Base-by-base conservation (phyloP, 345 rosid genomes). In the Conringia planisiliqua region DNA sequence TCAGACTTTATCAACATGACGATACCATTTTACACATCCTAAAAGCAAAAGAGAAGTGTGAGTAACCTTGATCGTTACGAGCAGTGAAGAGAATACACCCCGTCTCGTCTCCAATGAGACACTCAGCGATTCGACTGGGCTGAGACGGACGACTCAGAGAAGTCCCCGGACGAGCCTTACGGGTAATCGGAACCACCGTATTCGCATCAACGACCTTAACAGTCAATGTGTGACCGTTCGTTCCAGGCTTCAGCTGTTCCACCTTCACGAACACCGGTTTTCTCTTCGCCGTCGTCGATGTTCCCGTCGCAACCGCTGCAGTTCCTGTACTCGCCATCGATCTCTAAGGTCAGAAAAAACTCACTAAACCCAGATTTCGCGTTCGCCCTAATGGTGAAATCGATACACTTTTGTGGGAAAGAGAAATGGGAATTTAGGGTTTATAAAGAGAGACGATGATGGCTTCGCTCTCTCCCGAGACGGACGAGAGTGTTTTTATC, bases 61-160 rank as follows among this genome's bases (percentile, higher is more conserved):
- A 57, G 33, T 76, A 4, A 88, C 97, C 97, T 86, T 91, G 95
- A 3, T 89, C 95, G 72, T 89, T 87, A 29, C 97, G 90, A 33
- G 97, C 97, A n/a, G 97, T 91, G 90, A 91, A 91, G 73, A 85
- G 75, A 72, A 91, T 89, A 71, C 83, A 68, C 30, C 84, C 97
- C 6, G 95, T 87, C 29, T 87, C 90, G 36, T 91, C 97, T 12
- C 97, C 95, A 43, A 91, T 81, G 17, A 91, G 83, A 75, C 95
- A 89, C 83, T 91, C 97, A n/a, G 85, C 84, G 50, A 91, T 89
- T 46, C 86, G 86, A 29, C 85, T 55, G 0, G 92, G 88, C 42
- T 84, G 88, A 48, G 80, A 70, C 6, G 93, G 86, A 17, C 82
- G 86, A 54, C 87, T 42, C 38, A 82, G 3, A 85, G 83, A 39